Conservation (phyloP, 192 early-diverging fungal species). For the Mortierella claussenii region DNA sequence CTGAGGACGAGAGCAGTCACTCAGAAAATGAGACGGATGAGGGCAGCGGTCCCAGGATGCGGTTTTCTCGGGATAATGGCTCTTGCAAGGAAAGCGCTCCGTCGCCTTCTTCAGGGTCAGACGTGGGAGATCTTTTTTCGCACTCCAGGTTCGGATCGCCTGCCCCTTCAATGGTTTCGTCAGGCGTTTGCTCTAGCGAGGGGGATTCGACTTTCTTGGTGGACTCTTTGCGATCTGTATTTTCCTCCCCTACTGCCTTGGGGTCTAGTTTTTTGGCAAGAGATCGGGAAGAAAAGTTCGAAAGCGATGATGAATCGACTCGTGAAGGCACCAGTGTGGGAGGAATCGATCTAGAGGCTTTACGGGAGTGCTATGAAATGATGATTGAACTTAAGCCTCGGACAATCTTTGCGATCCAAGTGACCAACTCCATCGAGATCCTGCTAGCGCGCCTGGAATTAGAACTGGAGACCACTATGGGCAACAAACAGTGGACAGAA, state of each 20-base stretch:
- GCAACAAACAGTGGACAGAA: constrained; percentile 26
- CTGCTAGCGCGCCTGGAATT: constrained; percentile 63
- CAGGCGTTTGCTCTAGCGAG: constrained; percentile 7
- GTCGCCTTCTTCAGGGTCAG: constrained; percentile 1
- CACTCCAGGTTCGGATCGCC: constrained; percentile 9
- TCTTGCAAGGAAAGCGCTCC: background rate
- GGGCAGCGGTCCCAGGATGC: background rate
- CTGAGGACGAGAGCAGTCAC: background rate
- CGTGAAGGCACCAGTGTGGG: constrained; percentile 20
- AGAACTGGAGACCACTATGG: constrained; percentile 45
- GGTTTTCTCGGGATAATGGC: background rate
- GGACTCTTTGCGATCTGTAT: constrained; percentile 35
- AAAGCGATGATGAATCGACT: background rate
- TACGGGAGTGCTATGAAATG: constrained; percentile 49
- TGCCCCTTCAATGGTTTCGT: constrained; percentile 11
- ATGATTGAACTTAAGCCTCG: constrained; percentile 46
- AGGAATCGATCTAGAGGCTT: constrained; percentile 43
- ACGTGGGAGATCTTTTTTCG: background rate
- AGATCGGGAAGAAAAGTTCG: constrained; percentile 6
- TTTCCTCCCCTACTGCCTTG: constrained; percentile 25
- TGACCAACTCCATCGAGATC: constrained; percentile 67
- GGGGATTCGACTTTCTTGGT: constrained; percentile 45
- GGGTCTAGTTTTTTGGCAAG: constrained; percentile 46
- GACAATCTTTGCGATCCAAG: constrained; percentile 40
- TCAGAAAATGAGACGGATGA: background rate